Base-by-base conservation (phyloP, 306 rosid genomes). In the Castanea mollissima region DNA sequence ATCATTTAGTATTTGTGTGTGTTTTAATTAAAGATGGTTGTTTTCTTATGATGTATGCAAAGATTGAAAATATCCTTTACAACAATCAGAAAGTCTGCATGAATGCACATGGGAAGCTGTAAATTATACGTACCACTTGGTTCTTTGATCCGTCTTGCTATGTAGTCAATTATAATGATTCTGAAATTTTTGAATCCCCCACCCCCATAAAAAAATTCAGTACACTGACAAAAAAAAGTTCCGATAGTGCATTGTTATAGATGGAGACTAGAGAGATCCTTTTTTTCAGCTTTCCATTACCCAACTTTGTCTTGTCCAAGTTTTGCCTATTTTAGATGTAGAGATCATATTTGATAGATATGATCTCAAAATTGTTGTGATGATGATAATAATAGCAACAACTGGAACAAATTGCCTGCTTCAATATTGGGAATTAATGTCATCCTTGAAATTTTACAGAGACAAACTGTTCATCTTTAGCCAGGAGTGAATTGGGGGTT, bases 401-500 rank as follows among this genome's bases (percentile, higher is more conserved):
- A 49, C 1, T 1, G 46, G 46, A 60, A 25, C 5, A 4, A 27
- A 62, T 62, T 75, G 11, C 71, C 56, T 59, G 73, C 5, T 55
- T 20, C 71, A 29, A 69, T 72, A 20, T 69, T 81, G 46, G 68
- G 76, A 79, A 64, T 76, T 79, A 69, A 55, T 76, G 71, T 72
- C 57, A 76, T 78, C 62, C 52, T 69, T 88, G 69, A 35, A 27
- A 62, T 63, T 62, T 86, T 88, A 80, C 94, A 94, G 99, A 92
- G 85, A 91, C 93, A 56, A 88, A 87, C 84, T 89, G 92, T 80
- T 89, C 98, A 44, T 91, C 91, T 34, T 78, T 88, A 70, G 94
- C 99, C 71, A 87, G 91, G 83, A 88, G 78, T 62, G 92, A 90
- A 79, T 80, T 81, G 13, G 97, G 80, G 69, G 78, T 74, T 74